phyloP scores from a whole-genome alignment of 148 eudicot genomes.

The Euryodendron excelsum region DNA sequence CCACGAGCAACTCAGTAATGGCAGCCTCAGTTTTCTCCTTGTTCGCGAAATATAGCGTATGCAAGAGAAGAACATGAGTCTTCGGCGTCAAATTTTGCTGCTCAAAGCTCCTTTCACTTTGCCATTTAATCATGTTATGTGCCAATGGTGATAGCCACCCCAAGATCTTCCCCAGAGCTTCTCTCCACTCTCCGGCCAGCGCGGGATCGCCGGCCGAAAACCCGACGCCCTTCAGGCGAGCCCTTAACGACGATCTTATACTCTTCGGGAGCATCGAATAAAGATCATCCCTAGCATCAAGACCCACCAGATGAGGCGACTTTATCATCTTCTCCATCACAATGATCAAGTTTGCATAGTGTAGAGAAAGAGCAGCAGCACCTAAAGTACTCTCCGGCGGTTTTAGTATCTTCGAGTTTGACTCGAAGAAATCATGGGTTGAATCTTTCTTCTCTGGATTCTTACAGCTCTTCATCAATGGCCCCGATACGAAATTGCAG shows the following conservation, averaged over 20 bases:
- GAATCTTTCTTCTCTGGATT: conserved; percentile 10
- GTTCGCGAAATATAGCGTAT: conserved; percentile 71
- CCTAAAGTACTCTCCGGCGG: conserved; percentile 65
- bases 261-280: conserved; percentile 80
- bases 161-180: conserved; percentile 67
- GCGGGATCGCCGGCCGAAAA: conserved; percentile 66
- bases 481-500: conserved; percentile 40
- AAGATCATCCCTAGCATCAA: conserved; percentile 82
- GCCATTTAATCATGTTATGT: conserved; percentile 96
- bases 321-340: conserved; percentile 82
- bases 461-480: conserved; percentile 29
- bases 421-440: conserved; percentile 47
- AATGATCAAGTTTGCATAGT: conserved; percentile 82
- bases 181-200: conserved; percentile 87
- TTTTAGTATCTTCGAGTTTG: conserved; percentile 45
- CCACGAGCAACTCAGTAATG: conserved; percentile 83
- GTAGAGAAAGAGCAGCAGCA: conserved; percentile 67
- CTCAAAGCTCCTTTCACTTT: conserved; percentile 85
- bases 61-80: conserved; percentile 62
- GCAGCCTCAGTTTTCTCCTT: conserved; percentile 84
- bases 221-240: conserved; percentile 65
- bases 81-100: conserved; percentile 56
- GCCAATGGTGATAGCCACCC: conserved; percentile 83
- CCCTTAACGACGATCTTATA: conserved; percentile 52
- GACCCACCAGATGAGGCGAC: conserved; percentile 79